Evolutionary conservation across 768 basidiomycete genomes (phyloP), one percentile per base, ranked within the genome.

Genomic region (Leucosporidium scottii): DNA sequence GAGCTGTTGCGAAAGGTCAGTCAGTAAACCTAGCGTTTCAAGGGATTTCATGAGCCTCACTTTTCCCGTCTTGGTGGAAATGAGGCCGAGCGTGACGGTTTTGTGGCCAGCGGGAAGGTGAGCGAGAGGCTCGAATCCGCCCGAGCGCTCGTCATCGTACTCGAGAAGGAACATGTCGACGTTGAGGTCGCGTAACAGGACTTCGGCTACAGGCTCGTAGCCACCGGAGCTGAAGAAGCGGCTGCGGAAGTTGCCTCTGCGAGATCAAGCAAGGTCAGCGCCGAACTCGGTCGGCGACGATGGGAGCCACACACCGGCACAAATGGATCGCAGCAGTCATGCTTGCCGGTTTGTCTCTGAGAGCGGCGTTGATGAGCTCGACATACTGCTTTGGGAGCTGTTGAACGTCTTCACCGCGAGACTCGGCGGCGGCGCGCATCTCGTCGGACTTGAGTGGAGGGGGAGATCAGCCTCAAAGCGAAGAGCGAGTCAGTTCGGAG

Each of bases 61-160:
- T 13, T 64, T 55, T 6, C 69, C 67, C 15, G 64, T 59, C 74
- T 75, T 75, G 61, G 70, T 69, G 15, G 69, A 73, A 15, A 76
- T 66, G 49, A 75, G 55, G 55, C 75, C 75, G 27, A 76, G 58
- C 9, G 62, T 66, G 47, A 76, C 75, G 20, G 65, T 64, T 62
- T 73, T 75, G 51, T 65, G 63, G 28, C 65, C 72, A 61, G 64
- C 64, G 21, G 70, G 73, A 25, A 74, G 61, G 62, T 62, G 66
- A 17, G 68, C 53, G 27, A 74, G 68, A 31, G 73, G 71, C 53
- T 67, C 71, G 28, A 74, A 74, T 39, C 68, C 72, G 5, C 73
- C 73, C 1, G 67, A 69, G 4, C 73, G 67, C 9, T 50, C 23
- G 48, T 69, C 60, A 31, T 74, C 73, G 58, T 64, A 74, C 36